Base-by-base conservation (phyloP, 176 grass and related monocot genomes). In the Saccharum officinarum region DNA sequence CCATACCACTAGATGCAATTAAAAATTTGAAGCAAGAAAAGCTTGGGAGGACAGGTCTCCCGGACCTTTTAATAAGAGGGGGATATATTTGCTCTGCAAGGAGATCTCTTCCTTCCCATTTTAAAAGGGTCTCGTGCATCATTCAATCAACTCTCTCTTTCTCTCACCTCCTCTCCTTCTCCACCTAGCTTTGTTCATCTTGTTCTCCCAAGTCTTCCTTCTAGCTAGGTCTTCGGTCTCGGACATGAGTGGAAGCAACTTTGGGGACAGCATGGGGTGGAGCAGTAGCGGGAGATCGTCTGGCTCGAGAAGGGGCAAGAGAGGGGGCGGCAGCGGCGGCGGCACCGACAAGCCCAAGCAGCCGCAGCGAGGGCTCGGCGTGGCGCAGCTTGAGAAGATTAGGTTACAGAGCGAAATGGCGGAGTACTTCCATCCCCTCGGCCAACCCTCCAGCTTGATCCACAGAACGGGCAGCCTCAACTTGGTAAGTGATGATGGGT, bases 321-420 rank as follows among this genome's bases (percentile, higher is more conserved):
- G 87, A 83, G 90, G 85, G 16, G 80, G 89, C 26, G 38, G 73
- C 45, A 22, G 88, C 11, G 30, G 76, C 59, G 34, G 82, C 64
- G 60, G 62, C n/a, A 41, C 61, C 14, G 85, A 92, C 69, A 95
- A 90, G 73, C 90, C 90, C 36, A 95, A 92, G 90, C 93, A 90
- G 82, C 93, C 93, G 14, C 93, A 95, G 69, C 80, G 93, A 17
- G 93, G 93, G 30, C 88, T 95, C 9, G 93, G 93, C 3, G 93
- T 95, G 36, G 93, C 93, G 61, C 87, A 95, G 86, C 75, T 95
- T 37, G 93, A 95, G 87, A 95, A 95, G 87, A 95, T 95, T 84
- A 92, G 93, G 77, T 72, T 95, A 69, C 93, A 95, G 74, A 86
- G 85, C 63, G 93, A 95, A 87, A 95, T 95, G 93, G 93, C 82